These are phyloP conservation scores for Suillus placidus DNA, from an alignment of 768 basidiomycete genomes.

Conservation along the genomic window DNA sequence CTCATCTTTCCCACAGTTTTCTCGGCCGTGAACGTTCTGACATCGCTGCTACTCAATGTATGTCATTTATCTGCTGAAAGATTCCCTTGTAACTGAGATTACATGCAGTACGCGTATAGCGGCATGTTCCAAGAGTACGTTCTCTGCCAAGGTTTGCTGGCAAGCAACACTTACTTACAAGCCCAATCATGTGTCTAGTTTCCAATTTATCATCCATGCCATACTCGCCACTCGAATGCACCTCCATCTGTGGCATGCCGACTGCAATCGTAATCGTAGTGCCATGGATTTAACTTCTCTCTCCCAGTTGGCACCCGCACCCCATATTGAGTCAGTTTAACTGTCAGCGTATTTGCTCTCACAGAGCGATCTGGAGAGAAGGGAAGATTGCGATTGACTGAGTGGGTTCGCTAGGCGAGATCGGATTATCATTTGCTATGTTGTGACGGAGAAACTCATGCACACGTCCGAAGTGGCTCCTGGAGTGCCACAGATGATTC, in stretches of 20 bases:
- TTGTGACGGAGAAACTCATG: neutral
- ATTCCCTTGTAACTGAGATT: neutral
- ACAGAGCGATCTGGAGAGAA: neutral
- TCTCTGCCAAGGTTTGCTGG: neutral
- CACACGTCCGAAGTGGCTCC: neutral
- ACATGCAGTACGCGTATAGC: conserved; percentile 6
- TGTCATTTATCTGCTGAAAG: neutral
- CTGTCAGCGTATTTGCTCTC: neutral
- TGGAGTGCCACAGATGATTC: neutral
- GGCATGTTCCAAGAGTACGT: conserved; percentile 14
- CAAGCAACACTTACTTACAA: neutral
- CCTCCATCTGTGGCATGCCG: conserved; percentile 4
- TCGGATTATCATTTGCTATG: neutral
- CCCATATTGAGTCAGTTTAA: neutral
- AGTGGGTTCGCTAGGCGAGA: neutral
- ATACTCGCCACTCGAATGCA: conserved; percentile 12
- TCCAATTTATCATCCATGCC: conserved; percentile 13
- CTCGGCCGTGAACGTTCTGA: conserved; percentile 6
- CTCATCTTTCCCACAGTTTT: neutral
- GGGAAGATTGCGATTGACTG: neutral
- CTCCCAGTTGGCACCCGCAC: neutral
- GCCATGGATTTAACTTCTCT: neutral
- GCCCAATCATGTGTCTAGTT: neutral
- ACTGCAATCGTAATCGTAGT: neutral
- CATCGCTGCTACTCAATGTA: conserved; percentile 6